Conservation (phyloP, 225 moss, liverwort and hornwort genomes). For the Physcomitrellopsis africana region DNA sequence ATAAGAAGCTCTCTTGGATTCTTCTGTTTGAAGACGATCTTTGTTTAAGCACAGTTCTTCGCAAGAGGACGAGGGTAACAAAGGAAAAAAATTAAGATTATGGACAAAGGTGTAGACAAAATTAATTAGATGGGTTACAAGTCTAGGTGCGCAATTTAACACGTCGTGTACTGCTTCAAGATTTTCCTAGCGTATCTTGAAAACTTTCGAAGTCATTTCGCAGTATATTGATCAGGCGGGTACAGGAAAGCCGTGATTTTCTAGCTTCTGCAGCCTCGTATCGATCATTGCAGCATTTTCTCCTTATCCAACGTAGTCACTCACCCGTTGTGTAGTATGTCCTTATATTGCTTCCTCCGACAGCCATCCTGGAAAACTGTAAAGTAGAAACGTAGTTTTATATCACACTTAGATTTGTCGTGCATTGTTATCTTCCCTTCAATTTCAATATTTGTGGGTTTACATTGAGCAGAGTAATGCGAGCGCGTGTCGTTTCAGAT, state of each 20-base stretch:
- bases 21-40: no score
- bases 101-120: not conserved
- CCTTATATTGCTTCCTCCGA: conserved; percentile 25
- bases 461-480: conserved; percentile 1
- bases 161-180: not conserved
- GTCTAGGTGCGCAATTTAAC: not conserved
- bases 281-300: conserved; percentile 16
- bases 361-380: conserved; percentile 41
- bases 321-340: conserved; percentile 23
- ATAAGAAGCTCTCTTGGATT: not conserved
- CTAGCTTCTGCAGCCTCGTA: conserved; percentile 11
- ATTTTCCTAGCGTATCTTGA: not conserved
- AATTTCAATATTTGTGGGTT: no score
- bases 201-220: not conserved
- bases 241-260: conserved; percentile 30
- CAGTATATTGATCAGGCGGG: not conserved
- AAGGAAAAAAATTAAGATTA: not conserved
- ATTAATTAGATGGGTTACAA: not conserved
- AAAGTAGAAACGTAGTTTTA: conserved; percentile 21
- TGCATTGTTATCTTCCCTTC: not conserved
- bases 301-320: not conserved
- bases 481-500: not conserved
- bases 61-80: not conserved
- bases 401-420: no score
- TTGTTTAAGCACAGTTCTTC: not conserved